These are phyloP conservation scores for Anisodus acutangulus DNA, from an alignment of 257 asterid genomes.

Conservation along the genomic window DNA sequence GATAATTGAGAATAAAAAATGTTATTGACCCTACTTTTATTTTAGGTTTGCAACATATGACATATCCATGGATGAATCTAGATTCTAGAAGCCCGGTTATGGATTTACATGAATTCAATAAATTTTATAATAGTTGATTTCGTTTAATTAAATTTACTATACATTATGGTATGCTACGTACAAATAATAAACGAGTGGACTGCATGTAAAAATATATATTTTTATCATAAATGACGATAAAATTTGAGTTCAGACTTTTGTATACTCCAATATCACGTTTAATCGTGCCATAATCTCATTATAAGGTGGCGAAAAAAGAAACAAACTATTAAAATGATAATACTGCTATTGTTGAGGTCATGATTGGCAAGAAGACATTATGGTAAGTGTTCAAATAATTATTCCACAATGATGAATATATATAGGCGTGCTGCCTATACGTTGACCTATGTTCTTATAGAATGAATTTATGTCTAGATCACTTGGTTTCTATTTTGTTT, in stretches of 20 bases:
- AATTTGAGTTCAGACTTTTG: background rate
- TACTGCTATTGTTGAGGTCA: background rate
- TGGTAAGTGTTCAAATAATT: background rate
- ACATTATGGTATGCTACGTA: too few relatives aligned
- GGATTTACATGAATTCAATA: too few relatives aligned
- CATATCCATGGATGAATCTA: too few relatives aligned
- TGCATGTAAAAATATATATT: background rate
- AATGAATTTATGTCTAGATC: background rate
- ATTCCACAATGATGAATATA: constrained; percentile 15
- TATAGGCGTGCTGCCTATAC: constrained; percentile 18
- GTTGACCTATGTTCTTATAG: constrained; percentile 28
- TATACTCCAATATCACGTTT: background rate
- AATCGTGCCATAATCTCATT: constrained; percentile 3
- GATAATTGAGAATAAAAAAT: background rate
- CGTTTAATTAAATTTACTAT: too few relatives aligned
- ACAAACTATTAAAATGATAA: background rate
- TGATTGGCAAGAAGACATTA: constrained; percentile 16
- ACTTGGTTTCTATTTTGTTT: background rate
- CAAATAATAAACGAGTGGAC: too few relatives aligned
- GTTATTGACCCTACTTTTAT: background rate
- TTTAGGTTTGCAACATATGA: background rate
- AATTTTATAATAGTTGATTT: too few relatives aligned
- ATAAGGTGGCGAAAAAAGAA: background rate
- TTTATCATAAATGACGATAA: background rate
- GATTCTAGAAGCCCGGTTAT: too few relatives aligned